Evolutionary conservation across 2,329 filamentous ascomycete genomes (phyloP), one percentile per base, ranked within the genome.

Genomic region (Zymoseptoria crescenta): DNA sequence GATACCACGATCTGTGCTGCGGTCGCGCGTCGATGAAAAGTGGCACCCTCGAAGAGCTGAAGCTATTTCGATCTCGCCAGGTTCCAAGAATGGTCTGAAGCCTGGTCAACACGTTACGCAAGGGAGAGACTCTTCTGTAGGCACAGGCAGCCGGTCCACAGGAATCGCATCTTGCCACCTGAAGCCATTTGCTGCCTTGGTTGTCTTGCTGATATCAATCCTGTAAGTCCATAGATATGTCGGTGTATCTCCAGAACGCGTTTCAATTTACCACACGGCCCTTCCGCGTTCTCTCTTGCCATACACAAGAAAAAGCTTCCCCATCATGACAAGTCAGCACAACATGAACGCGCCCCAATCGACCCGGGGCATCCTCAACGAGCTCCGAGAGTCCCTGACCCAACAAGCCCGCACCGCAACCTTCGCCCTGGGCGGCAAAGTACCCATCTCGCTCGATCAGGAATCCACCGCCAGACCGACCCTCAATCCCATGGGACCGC

Each of bases 361-460:
- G 4, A 16, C 35, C 13, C 35, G 16, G 35, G 16, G 13, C 3
- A 19, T 55, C 30, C 53, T 55, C 9, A 21, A 55, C 53, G 53
- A 55, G 35, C 28, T 56, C 35, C 27, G 49, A 49, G 24, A 41
- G 21, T 56, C 54, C 20, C 20, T 56, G 10, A 48, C 21, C 21
- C 21, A 27, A 19, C 54, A 56, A 8, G 45, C 54, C 21, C 54
- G 45, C 45, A 49, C 55, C 24, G 53, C 41, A 21, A 59, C 57
- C 28, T 59, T 59, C 49, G 53, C 56, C 27, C 27, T 35, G 16
- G 56, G 56, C 29, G 56, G 56, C 27, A 20, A 35, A 16, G 35
- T 58, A 4, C 49, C 41, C 20, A 45, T 57, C 49, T 49, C 16
- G 8, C 8, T 5, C 27, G 13, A 13, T 16, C 2, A 45, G n/a